These are phyloP conservation scores for Exophiala viscosa DNA, from an alignment of 2,329 filamentous ascomycete species.

Conservation along the genomic window DNA sequence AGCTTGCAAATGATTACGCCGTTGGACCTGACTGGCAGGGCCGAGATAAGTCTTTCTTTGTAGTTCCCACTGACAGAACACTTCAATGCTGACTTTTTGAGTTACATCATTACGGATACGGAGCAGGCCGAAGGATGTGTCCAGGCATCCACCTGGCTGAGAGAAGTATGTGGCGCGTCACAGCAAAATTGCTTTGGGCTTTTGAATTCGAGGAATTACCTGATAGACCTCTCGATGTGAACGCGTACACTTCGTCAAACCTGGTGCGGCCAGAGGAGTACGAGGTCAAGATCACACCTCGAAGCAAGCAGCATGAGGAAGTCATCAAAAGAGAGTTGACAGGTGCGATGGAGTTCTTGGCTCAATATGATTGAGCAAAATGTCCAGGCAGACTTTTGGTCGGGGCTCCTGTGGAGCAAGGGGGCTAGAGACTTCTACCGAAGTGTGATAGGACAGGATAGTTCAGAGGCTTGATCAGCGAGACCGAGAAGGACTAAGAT, in stretches of 20 bases:
- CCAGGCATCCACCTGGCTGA: conserved; percentile 50
- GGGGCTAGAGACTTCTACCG: too few relatives aligned
- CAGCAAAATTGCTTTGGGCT: conserved; percentile 53
- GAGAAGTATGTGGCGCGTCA: conserved; percentile 47
- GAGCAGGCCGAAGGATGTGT: conserved; percentile 47
- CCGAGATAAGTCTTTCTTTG: conserved; percentile 28
- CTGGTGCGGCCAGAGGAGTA: conserved; percentile 10
- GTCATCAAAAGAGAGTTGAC: conserved; percentile 4
- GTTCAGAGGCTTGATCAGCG: too few relatives aligned
- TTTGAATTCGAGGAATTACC: conserved; percentile 26
- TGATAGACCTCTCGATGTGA: conserved; percentile 8
- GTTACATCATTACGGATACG: conserved; percentile 27
- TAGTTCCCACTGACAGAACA: not conserved
- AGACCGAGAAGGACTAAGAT: too few relatives aligned
- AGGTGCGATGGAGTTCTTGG: conserved; percentile 8
- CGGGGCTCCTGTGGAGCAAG: not conserved
- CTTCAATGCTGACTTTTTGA: not conserved
- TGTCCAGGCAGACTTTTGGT: not conserved
- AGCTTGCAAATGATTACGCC: conserved; percentile 37
- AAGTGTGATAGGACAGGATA: too few relatives aligned
- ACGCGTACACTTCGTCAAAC: conserved; percentile 15
- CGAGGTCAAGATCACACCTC: conserved; percentile 3
- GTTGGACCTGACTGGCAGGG: conserved; percentile 32
- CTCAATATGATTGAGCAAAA: conserved; percentile 3
- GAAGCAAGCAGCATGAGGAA: conserved; percentile 5